Evolutionary conservation across 768 basidiomycete genomes (phyloP), one percentile per base, ranked within the genome.

Genomic region (Mycena polygramma): DNA sequence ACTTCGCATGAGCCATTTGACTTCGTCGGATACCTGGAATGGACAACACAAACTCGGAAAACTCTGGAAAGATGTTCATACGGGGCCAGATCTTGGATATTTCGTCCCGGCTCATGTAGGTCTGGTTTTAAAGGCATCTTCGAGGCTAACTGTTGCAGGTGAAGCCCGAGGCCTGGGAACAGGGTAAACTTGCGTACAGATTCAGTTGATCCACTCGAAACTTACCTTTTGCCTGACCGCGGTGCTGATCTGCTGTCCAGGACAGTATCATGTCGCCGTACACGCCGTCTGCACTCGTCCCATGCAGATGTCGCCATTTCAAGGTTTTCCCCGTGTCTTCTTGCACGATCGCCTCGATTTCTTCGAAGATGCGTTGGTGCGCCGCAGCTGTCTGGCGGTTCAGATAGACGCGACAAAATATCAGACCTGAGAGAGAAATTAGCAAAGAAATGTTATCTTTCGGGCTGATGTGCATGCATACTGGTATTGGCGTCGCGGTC

Each of bases 181-280:
- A 22, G 19, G 24, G 5, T 49, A 7, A 39, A n/a, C 13, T 39
- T 39, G 39, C 39, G 39, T 7, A 39, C 39, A n/a, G 7, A 7
- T 39, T 7, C 7, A 39, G 7, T 39, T 39, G 39, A 13, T 7
- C 39, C 7, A 39, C 13, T 13, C 39, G 39, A 39, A 7, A 39
- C 7, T n/a, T 39, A 46, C 74, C 76, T 72, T 59, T n/a, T 14
- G 61, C 68, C 22, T 46, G 62, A 4, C 55, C 41, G 7, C 55
- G 9, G n/a, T 60, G 39, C 49, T 64, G 63, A 24, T 64, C 63
- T 4, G 22, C 63, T 7, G 35, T 48, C 66, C 66, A 68, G 9
- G 19, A 19, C 15, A 59, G 26, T 20, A 68, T 68, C 46, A 41
- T 26, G 3, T n/a, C 48, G 6, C 36, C 66, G n/a, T n/a, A n/a